These are phyloP conservation scores for Jaapia argillacea DNA, from an alignment of 768 basidiomycete species.

Conservation along the genomic window DNA sequence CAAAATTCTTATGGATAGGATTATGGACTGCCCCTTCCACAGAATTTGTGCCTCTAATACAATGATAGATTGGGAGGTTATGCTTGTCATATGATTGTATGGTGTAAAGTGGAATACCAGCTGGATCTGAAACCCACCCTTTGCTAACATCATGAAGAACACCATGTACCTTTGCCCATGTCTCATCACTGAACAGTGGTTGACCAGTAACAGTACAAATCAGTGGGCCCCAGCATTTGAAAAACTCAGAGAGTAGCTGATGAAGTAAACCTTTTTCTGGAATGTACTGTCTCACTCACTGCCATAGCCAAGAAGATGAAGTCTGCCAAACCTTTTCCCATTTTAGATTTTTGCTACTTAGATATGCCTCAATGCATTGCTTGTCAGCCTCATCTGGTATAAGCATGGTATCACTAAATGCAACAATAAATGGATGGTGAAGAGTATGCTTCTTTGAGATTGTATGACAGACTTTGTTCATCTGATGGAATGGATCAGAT, in stretches of 20 bases:
- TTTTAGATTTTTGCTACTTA: constrained; percentile 3
- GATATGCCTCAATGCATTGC: constrained; percentile 1
- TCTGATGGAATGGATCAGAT: constrained; percentile 8
- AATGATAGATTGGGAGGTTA: constrained; percentile 10
- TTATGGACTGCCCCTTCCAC: constrained; percentile 16
- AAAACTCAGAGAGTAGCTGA: constrained; percentile 11
- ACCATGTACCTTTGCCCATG: constrained; percentile 5
- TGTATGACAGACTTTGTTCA: constrained; percentile 3
- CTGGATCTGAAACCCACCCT: constrained; percentile 13
- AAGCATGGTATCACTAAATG: constrained; percentile 12
- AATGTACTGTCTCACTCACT: constrained; percentile 7
- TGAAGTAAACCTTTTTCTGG: constrained; percentile 9
- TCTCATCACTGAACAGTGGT: constrained; percentile 1
- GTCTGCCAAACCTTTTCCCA: constrained; percentile 5
- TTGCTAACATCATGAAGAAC: constrained; percentile 8
- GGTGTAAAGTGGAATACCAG: constrained; percentile 9
- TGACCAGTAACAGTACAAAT: not conserved
- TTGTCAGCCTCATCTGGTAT: constrained; percentile 11
- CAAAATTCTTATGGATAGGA: constrained; percentile 12
- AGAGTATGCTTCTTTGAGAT: constrained; percentile 8
- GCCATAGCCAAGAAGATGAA: constrained; percentile 10
- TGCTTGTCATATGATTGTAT: constrained; percentile 7
- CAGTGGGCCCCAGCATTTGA: too few relatives aligned
- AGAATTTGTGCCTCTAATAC: constrained; percentile 13
- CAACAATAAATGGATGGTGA: constrained; percentile 8